Evolutionary conservation across 2,329 filamentous ascomycete genomes (phyloP).

Genomic region (Fusarium floridanum): DNA sequence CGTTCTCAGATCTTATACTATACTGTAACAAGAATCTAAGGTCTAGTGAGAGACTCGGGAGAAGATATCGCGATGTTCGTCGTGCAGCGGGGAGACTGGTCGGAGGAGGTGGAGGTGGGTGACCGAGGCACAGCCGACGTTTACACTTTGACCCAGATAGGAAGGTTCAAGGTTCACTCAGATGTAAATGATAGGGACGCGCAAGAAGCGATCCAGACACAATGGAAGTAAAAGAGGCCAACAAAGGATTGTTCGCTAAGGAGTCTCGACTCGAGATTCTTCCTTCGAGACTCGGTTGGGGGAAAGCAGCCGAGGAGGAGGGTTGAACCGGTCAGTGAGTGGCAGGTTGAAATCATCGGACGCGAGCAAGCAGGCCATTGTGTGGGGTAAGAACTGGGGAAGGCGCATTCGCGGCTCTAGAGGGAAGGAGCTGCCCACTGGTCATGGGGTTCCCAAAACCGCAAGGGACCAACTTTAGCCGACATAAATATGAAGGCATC

Average conservation of each 20-base stretch:
- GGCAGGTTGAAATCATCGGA: slow-evolving; percentile 23
- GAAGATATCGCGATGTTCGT: slow-evolving; percentile 29
- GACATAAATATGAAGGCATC: background rate
- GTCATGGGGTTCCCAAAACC: slow-evolving; percentile 16
- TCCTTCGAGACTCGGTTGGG: slow-evolving; percentile 17
- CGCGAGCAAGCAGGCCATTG: slow-evolving; percentile 31
- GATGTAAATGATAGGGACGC: background rate
- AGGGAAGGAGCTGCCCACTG: slow-evolving; percentile 1
- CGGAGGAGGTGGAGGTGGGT: slow-evolving; percentile 24
- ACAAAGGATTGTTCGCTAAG: background rate
- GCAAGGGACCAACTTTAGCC: background rate
- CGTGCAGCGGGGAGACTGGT: slow-evolving; percentile 9
- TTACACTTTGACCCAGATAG: slow-evolving; percentile 12
- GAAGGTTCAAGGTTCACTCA: slow-evolving; percentile 18
- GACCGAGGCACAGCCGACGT: slow-evolving; percentile 34
- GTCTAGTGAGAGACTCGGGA: background rate
- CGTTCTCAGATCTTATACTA: background rate
- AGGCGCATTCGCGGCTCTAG: slow-evolving; percentile 19
- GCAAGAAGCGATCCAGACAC: background rate
- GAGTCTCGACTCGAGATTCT: background rate
- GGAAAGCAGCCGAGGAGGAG: slow-evolving; percentile 30
- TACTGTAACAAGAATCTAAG: background rate
- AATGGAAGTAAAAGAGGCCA: background rate
- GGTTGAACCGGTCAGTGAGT: slow-evolving; percentile 23
- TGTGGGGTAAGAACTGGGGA: slow-evolving; percentile 44